Percentiles rank a stretch among this genome's conserved stretches.
Conservation (phyloP, 495 filamentous ascomycete species). For the Xylaria castorea region DNA sequence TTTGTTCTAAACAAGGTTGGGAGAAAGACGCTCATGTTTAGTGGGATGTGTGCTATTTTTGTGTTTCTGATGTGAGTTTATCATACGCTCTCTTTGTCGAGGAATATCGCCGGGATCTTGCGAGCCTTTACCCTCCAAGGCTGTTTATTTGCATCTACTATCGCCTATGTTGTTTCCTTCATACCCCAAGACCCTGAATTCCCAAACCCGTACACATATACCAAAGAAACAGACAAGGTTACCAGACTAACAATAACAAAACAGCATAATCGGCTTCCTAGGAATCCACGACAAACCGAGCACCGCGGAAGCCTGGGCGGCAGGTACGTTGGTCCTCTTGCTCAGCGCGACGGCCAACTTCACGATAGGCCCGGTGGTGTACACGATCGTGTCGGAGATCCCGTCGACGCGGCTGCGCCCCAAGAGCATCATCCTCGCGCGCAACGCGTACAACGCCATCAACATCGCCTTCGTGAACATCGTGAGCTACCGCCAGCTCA, state of each 20-base stretch:
- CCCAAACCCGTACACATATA: not conserved
- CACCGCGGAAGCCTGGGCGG: conserved; percentile 49
- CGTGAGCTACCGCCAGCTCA: conserved; percentile 57
- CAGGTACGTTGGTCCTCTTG: conserved; percentile 59
- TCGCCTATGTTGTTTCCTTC: not conserved
- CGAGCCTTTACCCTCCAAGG: too few species aligned
- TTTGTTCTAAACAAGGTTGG: conserved; percentile 57
- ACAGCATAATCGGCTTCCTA: conserved; percentile 48
- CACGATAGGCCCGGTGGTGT: conserved; percentile 63
- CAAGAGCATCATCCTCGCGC: conserved; percentile 62
- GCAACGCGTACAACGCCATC: conserved; percentile 61
- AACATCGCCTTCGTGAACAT: conserved; percentile 52
- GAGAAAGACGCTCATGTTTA: conserved; percentile 59
- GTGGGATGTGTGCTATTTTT: conserved; percentile 53
- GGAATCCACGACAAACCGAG: conserved; percentile 35
- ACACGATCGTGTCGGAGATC: conserved; percentile 66
- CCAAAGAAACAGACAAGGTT: not conserved
- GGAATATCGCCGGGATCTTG: not conserved
- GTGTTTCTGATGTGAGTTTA: conserved; percentile 47
- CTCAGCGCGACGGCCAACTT: conserved; percentile 48
- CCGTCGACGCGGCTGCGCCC: conserved; percentile 60
- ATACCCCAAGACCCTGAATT: not conserved
- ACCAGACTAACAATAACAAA: conserved; percentile 19
- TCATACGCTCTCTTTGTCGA: not conserved
- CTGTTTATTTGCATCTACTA: not conserved